A percentile compares a stretch with the other conserved stretches of the same genome.
Conservation (phyloP, 179 eudicot genomes). For the Monotropa hypopitys region DNA sequence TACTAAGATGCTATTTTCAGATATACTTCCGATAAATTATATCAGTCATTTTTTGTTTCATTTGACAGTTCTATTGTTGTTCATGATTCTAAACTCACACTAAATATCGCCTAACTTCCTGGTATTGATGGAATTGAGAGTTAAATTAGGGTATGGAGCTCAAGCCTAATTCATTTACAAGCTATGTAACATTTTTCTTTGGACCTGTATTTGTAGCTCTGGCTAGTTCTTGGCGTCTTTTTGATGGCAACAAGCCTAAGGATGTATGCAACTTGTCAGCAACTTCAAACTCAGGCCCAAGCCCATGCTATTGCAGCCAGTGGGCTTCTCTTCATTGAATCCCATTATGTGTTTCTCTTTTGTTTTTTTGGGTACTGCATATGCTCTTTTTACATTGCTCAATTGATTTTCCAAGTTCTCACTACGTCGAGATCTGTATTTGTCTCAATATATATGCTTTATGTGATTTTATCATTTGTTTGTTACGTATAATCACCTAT, state of each 20-base stretch:
- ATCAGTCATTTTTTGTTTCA: slow-evolving; percentile 12
- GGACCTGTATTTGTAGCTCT: slow-evolving; percentile 39
- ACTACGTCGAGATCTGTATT: too few relatives aligned
- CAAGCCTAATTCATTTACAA: not conserved
- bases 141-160: not conserved
- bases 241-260: slow-evolving; percentile 82
- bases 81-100: slow-evolving; percentile 77
- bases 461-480: too few relatives aligned
- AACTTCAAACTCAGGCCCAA: slow-evolving; percentile 96
- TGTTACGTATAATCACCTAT: too few relatives aligned
- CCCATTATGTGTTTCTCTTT: too few relatives aligned
- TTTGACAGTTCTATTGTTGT: slow-evolving; percentile 69
- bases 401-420: too few relatives aligned
- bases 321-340: too few relatives aligned
- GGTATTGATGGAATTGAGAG: slow-evolving; percentile 26
- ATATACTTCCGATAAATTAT: not conserved
- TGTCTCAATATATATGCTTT: too few relatives aligned
- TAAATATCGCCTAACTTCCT: slow-evolving; percentile 88
- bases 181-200: not conserved
- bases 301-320: slow-evolving; percentile 94
- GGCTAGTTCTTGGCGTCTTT: slow-evolving; percentile 93
- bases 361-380: too few relatives aligned
- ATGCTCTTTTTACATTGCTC: too few relatives aligned
- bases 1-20: not conserved
- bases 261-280: slow-evolving; percentile 97